Percentiles rank a stretch among this genome's conserved stretches.
These are phyloP conservation scores for Podaxis sp. DNA, from an alignment of 768 basidiomycete species.

Conservation along the genomic window DNA sequence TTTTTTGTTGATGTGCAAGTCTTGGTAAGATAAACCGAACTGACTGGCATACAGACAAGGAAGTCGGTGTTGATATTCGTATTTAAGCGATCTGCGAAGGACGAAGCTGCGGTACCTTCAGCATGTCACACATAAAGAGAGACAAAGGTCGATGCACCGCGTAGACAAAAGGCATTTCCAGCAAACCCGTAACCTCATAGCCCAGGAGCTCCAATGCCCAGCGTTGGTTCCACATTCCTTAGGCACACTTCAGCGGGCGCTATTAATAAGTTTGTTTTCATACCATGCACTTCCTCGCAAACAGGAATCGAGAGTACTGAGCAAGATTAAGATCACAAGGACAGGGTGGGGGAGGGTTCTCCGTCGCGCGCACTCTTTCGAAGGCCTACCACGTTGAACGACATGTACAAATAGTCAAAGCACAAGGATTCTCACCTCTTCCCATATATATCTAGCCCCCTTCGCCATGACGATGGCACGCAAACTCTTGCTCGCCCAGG, in stretches of 20 bases:
- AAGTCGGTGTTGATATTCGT: neutral
- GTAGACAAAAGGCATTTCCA: neutral
- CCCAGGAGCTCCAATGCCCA: conserved; percentile 7
- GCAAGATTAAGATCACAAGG: neutral
- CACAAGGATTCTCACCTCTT: conserved; percentile 19
- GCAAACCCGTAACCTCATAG: neutral
- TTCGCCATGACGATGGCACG: conserved; percentile 31
- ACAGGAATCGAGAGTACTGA: conserved; percentile 2
- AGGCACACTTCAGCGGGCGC: neutral
- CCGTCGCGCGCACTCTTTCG: neutral
- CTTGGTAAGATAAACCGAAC: neutral
- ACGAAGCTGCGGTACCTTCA: neutral
- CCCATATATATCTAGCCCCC: conserved; percentile 30
- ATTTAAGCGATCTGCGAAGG: neutral
- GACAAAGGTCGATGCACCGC: neutral
- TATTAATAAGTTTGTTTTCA: neutral
- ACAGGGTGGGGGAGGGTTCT: neutral
- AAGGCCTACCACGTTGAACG: neutral
- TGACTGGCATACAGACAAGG: neutral
- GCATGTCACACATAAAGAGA: neutral
- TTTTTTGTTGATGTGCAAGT: neutral
- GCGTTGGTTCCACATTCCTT: neutral
- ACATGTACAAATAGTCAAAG: neutral
- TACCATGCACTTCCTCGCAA: conserved; percentile 5
- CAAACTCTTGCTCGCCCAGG: conserved; percentile 34